phyloP scores from a whole-genome alignment of 106 monocot species.

The Phalaenopsis aphrodite region DNA sequence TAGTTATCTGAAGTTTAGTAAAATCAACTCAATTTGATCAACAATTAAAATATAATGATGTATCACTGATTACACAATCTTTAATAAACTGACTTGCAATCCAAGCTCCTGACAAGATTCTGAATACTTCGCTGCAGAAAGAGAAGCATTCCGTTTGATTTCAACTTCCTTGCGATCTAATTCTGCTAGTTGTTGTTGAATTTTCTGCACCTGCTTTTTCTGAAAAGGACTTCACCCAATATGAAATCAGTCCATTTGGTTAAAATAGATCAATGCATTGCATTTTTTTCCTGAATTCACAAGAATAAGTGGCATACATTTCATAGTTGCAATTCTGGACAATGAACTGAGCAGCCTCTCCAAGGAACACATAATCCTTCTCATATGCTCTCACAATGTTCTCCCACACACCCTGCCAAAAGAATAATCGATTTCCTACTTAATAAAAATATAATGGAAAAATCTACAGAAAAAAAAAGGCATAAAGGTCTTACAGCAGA shows the following conservation, averaged over 20 bases:
- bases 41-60: not conserved
- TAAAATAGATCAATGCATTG: not conserved
- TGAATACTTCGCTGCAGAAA: slow-evolving; percentile 80
- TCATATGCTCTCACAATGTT: slow-evolving; percentile 67
- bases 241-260: slow-evolving; percentile 15
- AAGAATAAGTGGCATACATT: slow-evolving; percentile 49
- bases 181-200: slow-evolving; percentile 92
- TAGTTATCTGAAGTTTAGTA: not conserved
- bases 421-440: not conserved
- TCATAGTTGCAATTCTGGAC: slow-evolving; percentile 95
- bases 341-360: slow-evolving; percentile 95
- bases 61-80: not conserved
- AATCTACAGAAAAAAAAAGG: not conserved
- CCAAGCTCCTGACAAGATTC: slow-evolving; percentile 94
- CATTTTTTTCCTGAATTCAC: not conserved
- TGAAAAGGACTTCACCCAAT: slow-evolving; percentile 70
- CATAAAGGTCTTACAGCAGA: slow-evolving; percentile 60
- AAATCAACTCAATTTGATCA: not conserved
- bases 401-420: slow-evolving; percentile 89
- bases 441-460: slow-evolving; percentile 5
- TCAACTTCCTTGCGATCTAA: slow-evolving; percentile 86
- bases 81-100: slow-evolving; percentile 43
- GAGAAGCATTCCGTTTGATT: slow-evolving; percentile 77
- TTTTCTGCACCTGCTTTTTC: slow-evolving; percentile 87
- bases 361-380: slow-evolving; percentile 94